These are phyloP conservation scores for Kregervanrija fluxuum DNA, from an alignment of 805 yeast species.

Conservation along the genomic window DNA sequence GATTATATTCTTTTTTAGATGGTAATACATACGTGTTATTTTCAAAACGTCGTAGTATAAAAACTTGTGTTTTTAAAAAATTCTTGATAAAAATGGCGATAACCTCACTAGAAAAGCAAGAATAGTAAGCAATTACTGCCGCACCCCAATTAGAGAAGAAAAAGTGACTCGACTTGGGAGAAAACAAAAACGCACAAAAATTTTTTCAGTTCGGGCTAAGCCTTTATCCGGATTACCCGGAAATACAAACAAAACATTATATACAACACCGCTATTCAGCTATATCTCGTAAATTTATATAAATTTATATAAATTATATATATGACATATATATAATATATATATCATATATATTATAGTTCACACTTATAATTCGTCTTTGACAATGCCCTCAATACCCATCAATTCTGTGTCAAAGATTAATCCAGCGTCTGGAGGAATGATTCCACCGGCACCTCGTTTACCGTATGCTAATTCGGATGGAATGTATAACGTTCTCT, in stretches of 20 bases:
- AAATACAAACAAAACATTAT: constrained; percentile 1
- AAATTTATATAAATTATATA: no score
- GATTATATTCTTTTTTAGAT: no score
- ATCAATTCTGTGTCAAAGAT: constrained; percentile 60
- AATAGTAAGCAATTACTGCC: no score
- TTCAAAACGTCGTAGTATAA: no score
- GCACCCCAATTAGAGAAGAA: not conserved
- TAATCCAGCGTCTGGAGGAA: constrained; percentile 74
- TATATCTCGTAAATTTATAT: no score
- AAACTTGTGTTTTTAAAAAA: no score
- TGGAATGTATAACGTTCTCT: constrained; percentile 74
- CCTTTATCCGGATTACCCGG: not conserved
- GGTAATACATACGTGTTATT: no score
- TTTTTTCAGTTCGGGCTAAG: not conserved
- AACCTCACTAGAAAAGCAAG: no score
- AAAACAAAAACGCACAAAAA: not conserved
- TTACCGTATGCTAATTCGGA: constrained; percentile 72
- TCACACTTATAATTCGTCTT: constrained; percentile 20
- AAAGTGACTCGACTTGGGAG: not conserved
- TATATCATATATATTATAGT: not conserved
- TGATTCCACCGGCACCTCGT: constrained; percentile 58
- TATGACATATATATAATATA: not conserved
- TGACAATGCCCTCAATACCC: constrained; percentile 29
- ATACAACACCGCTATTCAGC: not conserved
- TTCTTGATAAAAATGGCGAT: no score